Base-by-base conservation (phyloP, 306 rosid genomes). In the Gastrolobium bilobum region DNA sequence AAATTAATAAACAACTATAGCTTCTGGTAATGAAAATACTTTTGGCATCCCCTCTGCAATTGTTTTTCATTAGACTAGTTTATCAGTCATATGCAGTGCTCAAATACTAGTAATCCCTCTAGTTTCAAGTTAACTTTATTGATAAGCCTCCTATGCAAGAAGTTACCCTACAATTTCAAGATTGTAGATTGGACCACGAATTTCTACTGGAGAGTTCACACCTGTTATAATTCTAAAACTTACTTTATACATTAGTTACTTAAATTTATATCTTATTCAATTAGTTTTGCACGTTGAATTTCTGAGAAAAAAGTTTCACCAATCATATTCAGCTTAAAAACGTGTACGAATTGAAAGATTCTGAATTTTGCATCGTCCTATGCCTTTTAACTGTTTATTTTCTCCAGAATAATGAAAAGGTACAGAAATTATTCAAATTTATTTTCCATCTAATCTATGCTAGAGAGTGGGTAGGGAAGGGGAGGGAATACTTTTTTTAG, bases 1-100 rank as follows among this genome's bases (percentile, higher is more conserved):
- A 91, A 84, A 38, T 39, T 72, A 51, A 65, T 47, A 47, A 78
- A 78, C 75, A 68, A 61, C 74, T 51, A 37, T 59, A 51, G 74
- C 54, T 68, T 77, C 66, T 79, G 35, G 20, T 44, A 4, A 42
- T 75, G 44, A 14, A 47, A 75, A 57, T 56, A 67, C 4, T 65
- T 33, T 48, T 40, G 47, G 7, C 71, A 59, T 30, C 31, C 60
- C 39, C 35, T 26, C 33, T 46, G n/a, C 37, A 75, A 60, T 37
- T 58, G 31, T 38, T 76, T 67, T 75, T 63, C 67, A 47, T 43
- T 46, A 39, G 42, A 66, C 81, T 9, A 39, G 59, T 51, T 78
- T 68, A 39, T 44, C 79, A 78, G 38, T 73, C 64, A 50, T 68
- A 72, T 48, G 35, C 71, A 72, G 40, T 73, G 60, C 71, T 15